A percentile compares a stretch with the other conserved stretches of the same genome.
Conservation (phyloP, 441 rosid species). For the Gossypium gossypioides region DNA sequence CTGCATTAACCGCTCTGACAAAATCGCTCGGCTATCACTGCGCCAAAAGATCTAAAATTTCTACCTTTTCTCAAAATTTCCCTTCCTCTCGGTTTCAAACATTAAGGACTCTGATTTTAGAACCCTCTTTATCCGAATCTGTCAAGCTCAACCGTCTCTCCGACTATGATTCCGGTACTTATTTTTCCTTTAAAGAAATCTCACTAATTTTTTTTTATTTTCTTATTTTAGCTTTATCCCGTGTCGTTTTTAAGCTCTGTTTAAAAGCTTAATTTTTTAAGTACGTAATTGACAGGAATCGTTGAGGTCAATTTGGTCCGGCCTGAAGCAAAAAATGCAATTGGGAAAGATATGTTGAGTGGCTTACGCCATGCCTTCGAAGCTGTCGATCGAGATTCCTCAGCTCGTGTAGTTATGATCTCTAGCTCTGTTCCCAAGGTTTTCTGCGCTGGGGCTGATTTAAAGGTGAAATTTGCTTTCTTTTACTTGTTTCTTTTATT, state of each 20-base stretch:
- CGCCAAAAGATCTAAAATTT: conserved; percentile 2
- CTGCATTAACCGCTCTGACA: conserved; percentile 18
- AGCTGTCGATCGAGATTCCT: conserved; percentile 38
- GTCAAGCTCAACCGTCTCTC: conserved; percentile 54
- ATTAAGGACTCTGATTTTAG: conserved; percentile 54
- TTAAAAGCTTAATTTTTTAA: neutral
- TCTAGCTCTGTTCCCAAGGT: conserved; percentile 61
- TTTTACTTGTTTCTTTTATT: neutral
- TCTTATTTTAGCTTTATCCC: neutral
- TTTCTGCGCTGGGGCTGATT: conserved; percentile 93
- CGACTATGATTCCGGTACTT: conserved; percentile 60
- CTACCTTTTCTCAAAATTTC: neutral
- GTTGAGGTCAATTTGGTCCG: conserved; percentile 66
- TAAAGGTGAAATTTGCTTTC: conserved; percentile 49
- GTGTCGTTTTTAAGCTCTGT: neutral
- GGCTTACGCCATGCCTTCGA: conserved; percentile 53
- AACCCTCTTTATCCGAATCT: conserved; percentile 47
- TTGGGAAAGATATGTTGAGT: conserved; percentile 64
- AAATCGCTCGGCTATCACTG: conserved; percentile 24
- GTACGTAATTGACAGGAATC: conserved; percentile 38
- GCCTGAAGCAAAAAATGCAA: conserved; percentile 58
- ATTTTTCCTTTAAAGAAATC: neutral
- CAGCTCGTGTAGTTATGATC: conserved; percentile 61
- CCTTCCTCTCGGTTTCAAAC: conserved; percentile 27
- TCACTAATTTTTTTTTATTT: neutral